phyloP scores from a whole-genome alignment of 306 rosid species.

The Abrus pulchellus region DNA sequence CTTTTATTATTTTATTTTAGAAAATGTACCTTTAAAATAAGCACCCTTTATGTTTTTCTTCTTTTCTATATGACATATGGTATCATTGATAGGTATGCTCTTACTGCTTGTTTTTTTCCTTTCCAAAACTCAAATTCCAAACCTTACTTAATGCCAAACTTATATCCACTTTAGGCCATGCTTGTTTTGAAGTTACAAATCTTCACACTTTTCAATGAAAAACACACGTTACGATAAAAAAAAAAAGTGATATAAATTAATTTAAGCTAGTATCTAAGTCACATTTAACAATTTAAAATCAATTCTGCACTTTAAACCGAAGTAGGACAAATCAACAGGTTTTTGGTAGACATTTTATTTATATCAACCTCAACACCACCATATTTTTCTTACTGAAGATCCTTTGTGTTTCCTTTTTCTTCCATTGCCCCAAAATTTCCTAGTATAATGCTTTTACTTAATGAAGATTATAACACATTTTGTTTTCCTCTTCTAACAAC shows the following conservation, averaged over 20 bases:
- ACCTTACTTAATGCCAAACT: not conserved
- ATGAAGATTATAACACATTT: constrained; percentile 36
- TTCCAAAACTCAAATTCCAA: not conserved
- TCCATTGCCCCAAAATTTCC: not conserved
- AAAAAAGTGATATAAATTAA: too few relatives aligned
- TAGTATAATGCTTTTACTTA: not conserved
- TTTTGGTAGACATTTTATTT: not conserved
- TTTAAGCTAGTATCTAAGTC: not conserved
- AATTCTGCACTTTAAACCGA: too few relatives aligned
- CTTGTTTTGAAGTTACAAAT: too few relatives aligned
- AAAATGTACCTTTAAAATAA: too few relatives aligned
- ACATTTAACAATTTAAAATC: too few relatives aligned
- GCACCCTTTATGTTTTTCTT: too few relatives aligned
- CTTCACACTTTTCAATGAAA: too few relatives aligned
- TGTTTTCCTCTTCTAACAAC: constrained; percentile 21
- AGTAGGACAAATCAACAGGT: not conserved
- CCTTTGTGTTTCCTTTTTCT: not conserved
- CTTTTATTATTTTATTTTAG: too few relatives aligned
- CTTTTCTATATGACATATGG: too few relatives aligned
- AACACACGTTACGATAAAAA: too few relatives aligned
- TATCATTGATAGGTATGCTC: too few relatives aligned
- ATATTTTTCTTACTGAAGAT: not conserved
- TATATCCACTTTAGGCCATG: too few relatives aligned
- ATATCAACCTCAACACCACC: not conserved
- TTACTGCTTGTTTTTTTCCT: not conserved